phyloP scores from a whole-genome alignment of 345 rosid species.

The Salix koriyanagi region DNA sequence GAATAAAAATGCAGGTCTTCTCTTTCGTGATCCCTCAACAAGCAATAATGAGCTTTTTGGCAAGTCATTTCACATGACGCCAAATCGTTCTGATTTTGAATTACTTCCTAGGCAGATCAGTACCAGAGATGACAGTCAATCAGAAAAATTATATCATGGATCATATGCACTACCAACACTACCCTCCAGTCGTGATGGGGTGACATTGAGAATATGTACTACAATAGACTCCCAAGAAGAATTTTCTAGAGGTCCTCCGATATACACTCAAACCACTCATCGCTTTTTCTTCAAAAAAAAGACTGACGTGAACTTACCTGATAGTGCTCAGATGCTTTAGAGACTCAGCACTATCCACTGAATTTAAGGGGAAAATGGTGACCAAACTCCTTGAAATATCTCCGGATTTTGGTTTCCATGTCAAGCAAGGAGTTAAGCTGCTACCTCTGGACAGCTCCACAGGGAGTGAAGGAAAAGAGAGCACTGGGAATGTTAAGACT shows the following conservation, averaged over 20 bases:
- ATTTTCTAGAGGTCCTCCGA: conserved; percentile 25
- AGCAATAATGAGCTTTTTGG: conserved; percentile 20
- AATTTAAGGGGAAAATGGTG: conserved; percentile 41
- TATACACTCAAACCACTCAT: conserved; percentile 33
- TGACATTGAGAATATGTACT: conserved; percentile 46
- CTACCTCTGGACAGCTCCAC: conserved; percentile 54
- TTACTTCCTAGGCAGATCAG: conserved; percentile 19
- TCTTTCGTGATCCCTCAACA: conserved; percentile 21
- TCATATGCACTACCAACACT: conserved; percentile 26
- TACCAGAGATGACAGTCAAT: conserved; percentile 13
- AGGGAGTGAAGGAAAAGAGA: conserved; percentile 39
- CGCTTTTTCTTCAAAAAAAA: conserved; percentile 37
- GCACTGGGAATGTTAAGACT: conserved; percentile 21
- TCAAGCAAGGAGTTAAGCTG: conserved; percentile 48
- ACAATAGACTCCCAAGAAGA: conserved; percentile 40
- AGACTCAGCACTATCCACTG: conserved; percentile 37
- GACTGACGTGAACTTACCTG: conserved; percentile 34
- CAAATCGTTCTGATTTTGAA: conserved; percentile 13
- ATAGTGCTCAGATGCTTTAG: conserved; percentile 35
- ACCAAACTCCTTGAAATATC: conserved; percentile 42
- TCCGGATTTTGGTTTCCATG: conserved; percentile 34
- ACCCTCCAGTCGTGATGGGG: conserved; percentile 30
- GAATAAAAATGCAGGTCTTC: conserved; percentile 15
- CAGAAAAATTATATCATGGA: conserved; percentile 13
- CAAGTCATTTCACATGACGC: conserved; percentile 17